Conservation (phyloP, 768 basidiomycete species). For the Trametopsis cervina region DNA sequence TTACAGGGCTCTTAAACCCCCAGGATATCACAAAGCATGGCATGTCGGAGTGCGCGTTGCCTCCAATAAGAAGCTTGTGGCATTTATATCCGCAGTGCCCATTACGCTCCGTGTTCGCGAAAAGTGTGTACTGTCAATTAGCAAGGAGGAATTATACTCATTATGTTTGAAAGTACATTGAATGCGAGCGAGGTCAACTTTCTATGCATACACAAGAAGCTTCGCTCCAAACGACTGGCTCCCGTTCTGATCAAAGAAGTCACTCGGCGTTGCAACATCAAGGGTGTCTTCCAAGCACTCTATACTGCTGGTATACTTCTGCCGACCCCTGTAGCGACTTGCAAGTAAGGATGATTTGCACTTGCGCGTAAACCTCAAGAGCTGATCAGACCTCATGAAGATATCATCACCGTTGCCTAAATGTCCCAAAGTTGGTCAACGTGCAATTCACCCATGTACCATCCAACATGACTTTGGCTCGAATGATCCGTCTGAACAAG, state of each 20-base stretch:
- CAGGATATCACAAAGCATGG: constrained; percentile 92
- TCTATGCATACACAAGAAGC: constrained; percentile 95
- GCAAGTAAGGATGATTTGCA: constrained; percentile 43
- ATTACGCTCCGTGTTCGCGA: constrained; percentile 77
- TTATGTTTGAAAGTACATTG: constrained; percentile 44
- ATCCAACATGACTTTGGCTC: constrained; percentile 82
- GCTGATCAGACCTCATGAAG: constrained; percentile 30
- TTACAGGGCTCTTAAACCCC: constrained; percentile 86
- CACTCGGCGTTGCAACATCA: constrained; percentile 84
- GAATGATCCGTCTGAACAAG: constrained; percentile 76
- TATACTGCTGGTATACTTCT: constrained; percentile 93
- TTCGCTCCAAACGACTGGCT: constrained; percentile 89
- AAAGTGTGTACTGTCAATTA: constrained; percentile 44
- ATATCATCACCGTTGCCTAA: constrained; percentile 89
- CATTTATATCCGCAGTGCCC: constrained; percentile 93
- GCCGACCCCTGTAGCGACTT: constrained; percentile 88
- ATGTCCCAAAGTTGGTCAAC: constrained; percentile 88
- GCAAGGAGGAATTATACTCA: neutral
- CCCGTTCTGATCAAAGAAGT: constrained; percentile 98
- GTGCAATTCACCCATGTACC: constrained; percentile 86
- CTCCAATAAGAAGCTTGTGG: constrained; percentile 89
- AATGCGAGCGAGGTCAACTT: constrained; percentile 90
- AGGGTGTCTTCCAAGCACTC: constrained; percentile 92
- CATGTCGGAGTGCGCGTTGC: constrained; percentile 91
- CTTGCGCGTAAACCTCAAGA: neutral